These are phyloP conservation scores for Auriscalpium orientale DNA, from an alignment of 768 basidiomycete species.

Conservation along the genomic window DNA sequence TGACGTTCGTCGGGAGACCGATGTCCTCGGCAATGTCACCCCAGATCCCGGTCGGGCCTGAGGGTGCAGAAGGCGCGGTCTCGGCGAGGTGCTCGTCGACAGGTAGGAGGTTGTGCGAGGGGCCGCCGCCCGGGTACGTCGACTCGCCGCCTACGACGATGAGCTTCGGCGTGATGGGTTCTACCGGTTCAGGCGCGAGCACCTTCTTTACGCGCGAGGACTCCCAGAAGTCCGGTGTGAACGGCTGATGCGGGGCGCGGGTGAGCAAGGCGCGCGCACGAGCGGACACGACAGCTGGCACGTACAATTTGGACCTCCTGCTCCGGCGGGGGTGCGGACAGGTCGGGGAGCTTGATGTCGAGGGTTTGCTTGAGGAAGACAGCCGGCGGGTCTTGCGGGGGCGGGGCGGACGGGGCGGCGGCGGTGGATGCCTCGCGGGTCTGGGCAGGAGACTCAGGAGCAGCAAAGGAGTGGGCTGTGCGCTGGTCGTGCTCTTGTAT, in stretches of 20 bases:
- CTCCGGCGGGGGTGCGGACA: slow-evolving; percentile 35
- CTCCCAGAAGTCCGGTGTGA: slow-evolving; percentile 51
- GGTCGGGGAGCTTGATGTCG: slow-evolving; percentile 51
- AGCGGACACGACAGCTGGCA: slow-evolving; percentile 10
- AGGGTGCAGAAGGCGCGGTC: neutral
- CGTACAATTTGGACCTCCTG: slow-evolving; percentile 54
- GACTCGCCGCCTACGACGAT: slow-evolving; percentile 40
- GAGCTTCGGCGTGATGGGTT: slow-evolving; percentile 36
- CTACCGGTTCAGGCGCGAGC: slow-evolving; percentile 13
- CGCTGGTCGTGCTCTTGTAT: slow-evolving; percentile 39
- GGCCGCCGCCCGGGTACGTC: slow-evolving; percentile 42
- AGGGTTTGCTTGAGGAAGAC: slow-evolving; percentile 27
- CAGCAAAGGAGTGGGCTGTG: slow-evolving; percentile 8
- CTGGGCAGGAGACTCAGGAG: slow-evolving; percentile 8
- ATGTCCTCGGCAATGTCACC: slow-evolving; percentile 31
- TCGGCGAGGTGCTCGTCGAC: slow-evolving; percentile 14
- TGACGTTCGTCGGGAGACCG: slow-evolving; percentile 23
- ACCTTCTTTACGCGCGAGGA: slow-evolving; percentile 34
- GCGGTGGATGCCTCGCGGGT: slow-evolving; percentile 21
- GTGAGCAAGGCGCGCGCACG: slow-evolving; percentile 5
- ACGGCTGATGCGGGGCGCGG: slow-evolving; percentile 36
- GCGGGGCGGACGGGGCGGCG: slow-evolving; percentile 12
- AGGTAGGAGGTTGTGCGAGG: slow-evolving; percentile 33
- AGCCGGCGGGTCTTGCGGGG: slow-evolving; percentile 18
- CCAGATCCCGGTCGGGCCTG: slow-evolving; percentile 19